Evolutionary conservation across 2,329 filamentous ascomycete species (phyloP), one percentile per base, ranked within the genome.

Genomic region (Dactylonectria macrodidyma): DNA sequence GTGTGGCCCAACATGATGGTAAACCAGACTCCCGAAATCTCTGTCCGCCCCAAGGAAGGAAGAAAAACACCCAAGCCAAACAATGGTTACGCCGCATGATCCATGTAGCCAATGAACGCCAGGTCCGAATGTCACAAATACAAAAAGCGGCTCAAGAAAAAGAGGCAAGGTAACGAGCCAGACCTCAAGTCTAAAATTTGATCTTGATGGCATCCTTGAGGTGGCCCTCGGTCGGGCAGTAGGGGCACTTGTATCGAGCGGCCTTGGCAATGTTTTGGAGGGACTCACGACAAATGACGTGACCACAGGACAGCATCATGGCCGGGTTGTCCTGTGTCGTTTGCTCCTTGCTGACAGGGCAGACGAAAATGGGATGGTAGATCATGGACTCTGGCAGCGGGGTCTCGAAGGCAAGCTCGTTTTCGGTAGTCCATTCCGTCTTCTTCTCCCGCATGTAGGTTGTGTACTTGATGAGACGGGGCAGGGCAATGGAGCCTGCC

Each of bases 291-390:
- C 95, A 95, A 67, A 99, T 91, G 59, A 98, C 95, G 82, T 99
- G 96, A 6, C 96, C 95, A 78, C 96, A 99, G 0, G 94, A 93
- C 78, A 99, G 91, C 89, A 98, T 96, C 93, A 98, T 97, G 2
- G 96, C 95, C 11, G 96, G 96, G 79, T 99, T 99, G 26, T 87
- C 84, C 76, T 97, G 95, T 0, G 95, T 99, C 0, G 93, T 95
- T 81, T 99, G 96, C 78, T 98, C 96, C 80, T 98, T 98, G 76
- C 92, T 95, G 5, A 99, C 96, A 0, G 96, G 96, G 78, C 96
- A 99, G 48, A 99, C 96, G 78, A 99, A 99, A 78, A 99, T 98
- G 63, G 93, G 93, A 81, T 99, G 96, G 84, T 97, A 99, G 56
- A 91, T 84, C 87, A 90, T 90, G 71, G 84, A 87, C 57, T 81